Conservation (phyloP, 805 yeast genomes). For the Grigorovia yakushimaensis region DNA sequence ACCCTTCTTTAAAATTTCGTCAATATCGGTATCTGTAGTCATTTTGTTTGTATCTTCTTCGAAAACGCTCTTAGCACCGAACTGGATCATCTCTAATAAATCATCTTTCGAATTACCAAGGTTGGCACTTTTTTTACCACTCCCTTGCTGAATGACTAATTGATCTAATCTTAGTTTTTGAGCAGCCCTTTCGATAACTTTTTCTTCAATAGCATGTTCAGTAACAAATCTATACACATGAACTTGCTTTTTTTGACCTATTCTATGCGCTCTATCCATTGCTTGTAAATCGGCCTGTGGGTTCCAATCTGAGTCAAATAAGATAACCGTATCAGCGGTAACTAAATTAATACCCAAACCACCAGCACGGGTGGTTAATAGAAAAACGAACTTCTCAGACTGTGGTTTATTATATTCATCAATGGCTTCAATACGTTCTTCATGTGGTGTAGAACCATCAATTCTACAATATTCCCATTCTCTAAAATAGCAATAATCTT, state of each 20-base stretch:
- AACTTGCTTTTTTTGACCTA: constrained; percentile 94
- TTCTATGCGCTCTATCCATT: constrained; percentile 96
- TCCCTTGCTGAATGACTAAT: constrained; percentile 87
- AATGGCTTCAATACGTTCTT: constrained; percentile 82
- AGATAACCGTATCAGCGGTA: constrained; percentile 79
- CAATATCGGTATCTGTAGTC: constrained; percentile 56
- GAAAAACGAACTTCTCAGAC: constrained; percentile 71
- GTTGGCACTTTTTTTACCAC: constrained; percentile 33
- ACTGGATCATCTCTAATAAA: constrained; percentile 89
- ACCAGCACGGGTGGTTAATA: constrained; percentile 92
- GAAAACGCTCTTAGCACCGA: constrained; percentile 86
- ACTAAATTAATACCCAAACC: constrained; percentile 92
- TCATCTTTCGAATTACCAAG: constrained; percentile 42
- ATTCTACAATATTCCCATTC: constrained; percentile 83
- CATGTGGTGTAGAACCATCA: constrained; percentile 90
- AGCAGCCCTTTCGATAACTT: constrained; percentile 90
- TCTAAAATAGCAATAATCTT: constrained; percentile 81
- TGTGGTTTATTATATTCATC: constrained; percentile 81
- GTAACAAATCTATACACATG: constrained; percentile 86
- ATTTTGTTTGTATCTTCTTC: constrained; percentile 35
- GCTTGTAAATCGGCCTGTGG: constrained; percentile 98
- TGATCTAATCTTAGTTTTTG: constrained; percentile 88
- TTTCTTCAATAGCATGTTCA: constrained; percentile 91
- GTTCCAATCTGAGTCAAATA: constrained; percentile 94
- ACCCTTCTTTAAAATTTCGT: constrained; percentile 69